Evolutionary conservation across 2,329 filamentous ascomycete genomes (phyloP).

Genomic region (Fusarium camptoceras): DNA sequence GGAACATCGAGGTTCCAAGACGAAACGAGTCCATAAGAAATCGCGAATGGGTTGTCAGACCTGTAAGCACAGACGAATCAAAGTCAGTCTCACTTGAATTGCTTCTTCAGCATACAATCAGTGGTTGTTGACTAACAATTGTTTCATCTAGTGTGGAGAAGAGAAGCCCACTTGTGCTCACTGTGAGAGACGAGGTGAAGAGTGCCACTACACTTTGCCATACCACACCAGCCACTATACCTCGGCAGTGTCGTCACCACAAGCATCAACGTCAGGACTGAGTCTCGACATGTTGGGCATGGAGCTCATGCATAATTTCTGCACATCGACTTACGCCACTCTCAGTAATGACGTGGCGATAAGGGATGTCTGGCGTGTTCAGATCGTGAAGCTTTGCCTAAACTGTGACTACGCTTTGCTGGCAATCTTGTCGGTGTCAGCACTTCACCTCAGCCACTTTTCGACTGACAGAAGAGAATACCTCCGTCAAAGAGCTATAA

Average conservation of each 20-base stretch:
- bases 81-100: background rate
- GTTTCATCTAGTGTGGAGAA: background rate
- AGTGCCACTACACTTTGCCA: background rate
- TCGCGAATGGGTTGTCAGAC: background rate
- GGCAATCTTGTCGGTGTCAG: background rate
- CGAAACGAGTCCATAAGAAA: background rate
- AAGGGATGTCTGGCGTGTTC: background rate
- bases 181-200: background rate
- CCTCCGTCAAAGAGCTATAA: background rate
- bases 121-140: accelerated
- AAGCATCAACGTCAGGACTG: accelerated
- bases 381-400: background rate
- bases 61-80: background rate
- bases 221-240: background rate
- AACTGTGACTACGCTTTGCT: background rate
- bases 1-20: background rate
- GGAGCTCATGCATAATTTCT: conserved; percentile 2
- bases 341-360: background rate
- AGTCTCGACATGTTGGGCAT: background rate
- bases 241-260: accelerated
- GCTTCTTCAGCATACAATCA: accelerated
- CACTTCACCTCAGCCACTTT: background rate
- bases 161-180: background rate
- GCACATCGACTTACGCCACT: background rate
- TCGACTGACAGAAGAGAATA: accelerated